Evolutionary conservation across 139 green algal genomes (phyloP).

Genomic region (Coelastrella sp.): DNA sequence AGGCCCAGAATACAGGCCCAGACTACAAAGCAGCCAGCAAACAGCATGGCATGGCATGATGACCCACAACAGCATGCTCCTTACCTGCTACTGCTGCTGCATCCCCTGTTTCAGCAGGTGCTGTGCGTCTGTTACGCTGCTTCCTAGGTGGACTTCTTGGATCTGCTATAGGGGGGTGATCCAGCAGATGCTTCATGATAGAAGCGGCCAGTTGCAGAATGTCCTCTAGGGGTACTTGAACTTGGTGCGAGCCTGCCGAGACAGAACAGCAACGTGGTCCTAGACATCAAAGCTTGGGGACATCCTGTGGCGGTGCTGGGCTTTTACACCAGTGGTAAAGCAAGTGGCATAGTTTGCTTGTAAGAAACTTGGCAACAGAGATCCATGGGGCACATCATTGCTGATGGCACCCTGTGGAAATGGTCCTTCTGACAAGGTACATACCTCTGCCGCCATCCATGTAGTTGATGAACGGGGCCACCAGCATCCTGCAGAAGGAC

Average conservation of each 20-base stretch:
- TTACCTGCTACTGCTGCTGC: not conserved
- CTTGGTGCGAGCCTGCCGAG: constrained; percentile 19
- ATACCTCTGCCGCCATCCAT: constrained; percentile 30
- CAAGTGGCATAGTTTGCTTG: too few species aligned
- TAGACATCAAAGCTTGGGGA: too few species aligned
- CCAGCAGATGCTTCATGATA: constrained; percentile 67
- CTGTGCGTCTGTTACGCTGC: not conserved
- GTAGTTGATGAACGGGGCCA: constrained; percentile 43
- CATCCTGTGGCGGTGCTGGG: too few species aligned
- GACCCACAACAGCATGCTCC: too few species aligned
- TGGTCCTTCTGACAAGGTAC: too few species aligned
- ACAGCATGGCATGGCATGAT: not conserved
- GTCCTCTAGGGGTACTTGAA: constrained; percentile 65
- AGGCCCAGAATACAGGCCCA: too few species aligned
- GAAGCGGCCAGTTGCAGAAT: constrained; percentile 54
- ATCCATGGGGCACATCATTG: too few species aligned
- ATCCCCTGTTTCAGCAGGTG: not conserved
- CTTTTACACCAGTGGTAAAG: not conserved
- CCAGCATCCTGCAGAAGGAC: constrained; percentile 71
- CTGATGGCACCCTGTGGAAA: too few species aligned
- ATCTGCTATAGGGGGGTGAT: constrained; percentile 8
- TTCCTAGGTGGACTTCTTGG: constrained; percentile 15
- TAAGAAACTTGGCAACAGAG: too few species aligned
- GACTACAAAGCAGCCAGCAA: too few species aligned
- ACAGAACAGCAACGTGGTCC: too few species aligned